These are phyloP conservation scores for Pyrenophora tritici-repentis DNA, from an alignment of 2,329 filamentous ascomycete genomes.

Conservation along the genomic window DNA sequence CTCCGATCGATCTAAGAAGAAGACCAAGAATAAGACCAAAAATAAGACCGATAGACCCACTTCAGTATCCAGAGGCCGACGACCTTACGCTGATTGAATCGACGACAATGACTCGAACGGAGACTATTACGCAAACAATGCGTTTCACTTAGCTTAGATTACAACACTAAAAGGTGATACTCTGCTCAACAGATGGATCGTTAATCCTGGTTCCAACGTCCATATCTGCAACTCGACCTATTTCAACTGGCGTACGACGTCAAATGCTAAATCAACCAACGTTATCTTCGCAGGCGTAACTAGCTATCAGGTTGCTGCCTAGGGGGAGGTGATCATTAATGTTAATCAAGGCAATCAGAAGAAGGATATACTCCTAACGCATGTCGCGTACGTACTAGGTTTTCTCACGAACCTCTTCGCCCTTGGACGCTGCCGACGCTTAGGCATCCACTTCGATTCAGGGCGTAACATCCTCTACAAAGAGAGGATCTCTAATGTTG, in stretches of 20 bases:
- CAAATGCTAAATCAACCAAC: background rate
- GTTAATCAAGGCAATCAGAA: background rate
- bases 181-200: conserved; percentile 3
- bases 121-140: conserved; percentile 1
- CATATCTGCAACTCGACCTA: background rate
- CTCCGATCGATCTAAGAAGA: too few species aligned
- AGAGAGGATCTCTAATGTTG: too few species aligned
- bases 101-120: too few species aligned
- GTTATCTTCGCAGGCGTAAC: background rate
- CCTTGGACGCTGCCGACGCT: background rate
- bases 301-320: background rate
- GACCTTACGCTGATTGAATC: too few species aligned
- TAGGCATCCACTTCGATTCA: conserved; percentile 8
- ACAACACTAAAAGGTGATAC: background rate
- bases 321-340: background rate
- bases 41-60: too few species aligned
- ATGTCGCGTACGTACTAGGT: conserved; percentile 4
- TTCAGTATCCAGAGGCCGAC: too few species aligned
- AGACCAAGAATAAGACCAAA: too few species aligned
- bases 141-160: background rate
- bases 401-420: conserved; percentile 5
- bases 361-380: background rate
- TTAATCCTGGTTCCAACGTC: conserved; percentile 6
- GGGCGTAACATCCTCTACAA: too few species aligned
- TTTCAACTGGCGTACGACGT: background rate